Conservation (phyloP, 2,329 filamentous ascomycete species). For the Fusarium continuum region DNA sequence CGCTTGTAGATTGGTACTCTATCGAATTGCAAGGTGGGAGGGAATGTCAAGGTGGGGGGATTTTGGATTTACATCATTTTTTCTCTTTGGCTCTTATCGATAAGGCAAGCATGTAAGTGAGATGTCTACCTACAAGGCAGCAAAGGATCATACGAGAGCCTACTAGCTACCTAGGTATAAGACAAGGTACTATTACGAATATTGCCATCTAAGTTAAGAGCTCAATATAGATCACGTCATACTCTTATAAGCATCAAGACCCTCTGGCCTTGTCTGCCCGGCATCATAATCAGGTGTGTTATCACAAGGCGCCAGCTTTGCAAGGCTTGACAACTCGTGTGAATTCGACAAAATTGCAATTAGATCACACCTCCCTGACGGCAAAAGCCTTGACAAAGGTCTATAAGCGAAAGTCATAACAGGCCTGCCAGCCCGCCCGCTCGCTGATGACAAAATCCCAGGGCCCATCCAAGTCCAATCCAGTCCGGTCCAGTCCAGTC, state of each 20-base stretch:
- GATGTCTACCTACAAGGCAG: conserved; percentile 7
- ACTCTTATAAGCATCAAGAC: not conserved
- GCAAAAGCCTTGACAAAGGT: conserved; percentile 8
- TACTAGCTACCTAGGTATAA: not conserved
- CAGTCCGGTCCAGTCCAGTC: conserved; percentile 31
- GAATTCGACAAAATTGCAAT: conserved; percentile 6
- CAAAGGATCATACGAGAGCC: not conserved
- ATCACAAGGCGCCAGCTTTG: not conserved
- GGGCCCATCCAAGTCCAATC: conserved; percentile 20
- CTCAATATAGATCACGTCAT: not conserved
- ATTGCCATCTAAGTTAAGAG: not conserved
- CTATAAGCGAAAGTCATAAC: conserved; percentile 41
- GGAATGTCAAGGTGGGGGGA: conserved; percentile 32
- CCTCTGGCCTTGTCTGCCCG: not conserved
- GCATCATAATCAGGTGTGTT: conserved; percentile 2
- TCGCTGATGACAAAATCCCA: conserved; percentile 25
- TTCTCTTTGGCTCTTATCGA: conserved; percentile 35
- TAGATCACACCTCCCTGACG: not conserved
- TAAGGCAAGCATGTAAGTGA: conserved; percentile 35
- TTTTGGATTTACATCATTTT: conserved; percentile 41
- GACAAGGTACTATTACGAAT: not conserved
- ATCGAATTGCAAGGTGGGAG: conserved; percentile 14
- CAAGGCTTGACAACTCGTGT: not conserved
- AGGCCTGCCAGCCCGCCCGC: conserved; percentile 22
- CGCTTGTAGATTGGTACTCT: conserved; percentile 16